A percentile compares a stretch with the other conserved stretches of the same genome.
phyloP scores from a whole-genome alignment of 768 basidiomycete species.

The Auricularia sp. region DNA sequence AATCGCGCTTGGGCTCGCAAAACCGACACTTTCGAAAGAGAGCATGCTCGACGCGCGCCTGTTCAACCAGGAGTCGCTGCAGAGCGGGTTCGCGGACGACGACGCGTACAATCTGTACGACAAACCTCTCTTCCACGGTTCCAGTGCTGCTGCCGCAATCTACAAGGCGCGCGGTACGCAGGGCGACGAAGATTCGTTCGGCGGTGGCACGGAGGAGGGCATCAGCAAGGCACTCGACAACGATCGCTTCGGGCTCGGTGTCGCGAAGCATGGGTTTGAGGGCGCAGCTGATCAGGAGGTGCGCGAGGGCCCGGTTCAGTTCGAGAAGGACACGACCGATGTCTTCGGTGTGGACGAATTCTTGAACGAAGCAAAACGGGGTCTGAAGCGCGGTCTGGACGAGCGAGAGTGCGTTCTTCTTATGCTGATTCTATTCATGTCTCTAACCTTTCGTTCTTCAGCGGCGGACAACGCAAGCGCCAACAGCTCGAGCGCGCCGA shows the following conservation, averaged over 20 bases:
- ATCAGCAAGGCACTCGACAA: slow-evolving; percentile 84
- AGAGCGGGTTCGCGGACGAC: slow-evolving; percentile 75
- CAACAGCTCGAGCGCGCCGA: slow-evolving; percentile 57
- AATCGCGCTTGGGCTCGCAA: slow-evolving; percentile 93
- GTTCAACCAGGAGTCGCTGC: slow-evolving; percentile 91
- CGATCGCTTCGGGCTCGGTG: slow-evolving; percentile 87
- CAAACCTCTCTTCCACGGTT: slow-evolving; percentile 90
- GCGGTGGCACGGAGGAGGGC: slow-evolving; percentile 92
- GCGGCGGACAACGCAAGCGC: slow-evolving; percentile 54
- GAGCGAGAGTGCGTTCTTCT: slow-evolving; percentile 37
- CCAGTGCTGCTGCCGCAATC: slow-evolving; percentile 96
- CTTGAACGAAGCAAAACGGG: slow-evolving; percentile 92
- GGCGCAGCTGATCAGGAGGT: slow-evolving; percentile 81
- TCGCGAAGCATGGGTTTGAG: slow-evolving; percentile 78
- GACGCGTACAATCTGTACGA: slow-evolving; percentile 95
- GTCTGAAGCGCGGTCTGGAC: slow-evolving; percentile 83
- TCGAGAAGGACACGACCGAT: slow-evolving; percentile 96
- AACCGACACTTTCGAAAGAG: slow-evolving; percentile 93
- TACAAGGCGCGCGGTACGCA: slow-evolving; percentile 86
- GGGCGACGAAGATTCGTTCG: slow-evolving; percentile 85
- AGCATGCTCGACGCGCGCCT: slow-evolving; percentile 94
- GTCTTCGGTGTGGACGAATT: slow-evolving; percentile 96
- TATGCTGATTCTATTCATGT: slow-evolving; percentile 7
- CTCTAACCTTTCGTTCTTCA: slow-evolving; percentile 13
- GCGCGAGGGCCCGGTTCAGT: slow-evolving; percentile 90